Evolutionary conservation across 2,329 filamentous ascomycete species (phyloP).

Genomic region (Parastagonospora avenae): DNA sequence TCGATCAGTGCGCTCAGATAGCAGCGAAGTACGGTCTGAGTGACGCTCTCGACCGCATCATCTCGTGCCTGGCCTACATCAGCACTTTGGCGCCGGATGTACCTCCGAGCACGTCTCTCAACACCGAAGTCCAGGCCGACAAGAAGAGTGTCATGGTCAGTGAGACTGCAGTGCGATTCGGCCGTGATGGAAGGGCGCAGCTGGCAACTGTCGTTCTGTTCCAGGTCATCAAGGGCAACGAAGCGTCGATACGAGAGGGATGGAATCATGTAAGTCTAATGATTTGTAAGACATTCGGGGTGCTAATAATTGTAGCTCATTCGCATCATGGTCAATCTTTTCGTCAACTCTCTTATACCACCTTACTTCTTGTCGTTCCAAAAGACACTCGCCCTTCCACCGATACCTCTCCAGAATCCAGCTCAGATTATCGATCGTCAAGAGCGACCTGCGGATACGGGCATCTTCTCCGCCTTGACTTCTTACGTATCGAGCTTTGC

Average conservation of each 20-base stretch:
- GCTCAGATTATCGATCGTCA: conserved; percentile 92
- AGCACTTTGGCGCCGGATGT: conserved; percentile 80
- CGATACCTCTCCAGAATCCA: conserved; percentile 88
- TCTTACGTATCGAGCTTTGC: conserved; percentile 99
- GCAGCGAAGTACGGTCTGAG: conserved; percentile 81
- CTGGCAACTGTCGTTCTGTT: conserved; percentile 95
- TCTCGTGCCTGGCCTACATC: conserved; percentile 88
- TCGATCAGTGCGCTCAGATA: conserved; percentile 94
- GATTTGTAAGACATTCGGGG: not conserved
- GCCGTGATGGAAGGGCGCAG: conserved; percentile 90
- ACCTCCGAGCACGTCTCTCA: conserved; percentile 82
- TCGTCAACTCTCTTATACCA: conserved; percentile 91
- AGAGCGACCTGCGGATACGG: conserved; percentile 75
- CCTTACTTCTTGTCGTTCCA: conserved; percentile 73
- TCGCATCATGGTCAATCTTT: conserved; percentile 92
- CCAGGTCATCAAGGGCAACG: conserved; percentile 84
- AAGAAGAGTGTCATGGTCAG: conserved; percentile 98
- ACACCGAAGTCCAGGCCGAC: conserved; percentile 92
- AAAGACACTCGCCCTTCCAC: conserved; percentile 70
- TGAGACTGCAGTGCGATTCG: conserved; percentile 94
- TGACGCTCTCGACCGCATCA: conserved; percentile 89
- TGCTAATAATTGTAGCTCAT: conserved; percentile 69
- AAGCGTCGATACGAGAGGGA: conserved; percentile 73
- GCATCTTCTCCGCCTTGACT: conserved; percentile 91
- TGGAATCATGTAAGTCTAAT: conserved; percentile 73